Conservation (phyloP, 352 stramenopile genomes). For the Phytopythium litorale region DNA sequence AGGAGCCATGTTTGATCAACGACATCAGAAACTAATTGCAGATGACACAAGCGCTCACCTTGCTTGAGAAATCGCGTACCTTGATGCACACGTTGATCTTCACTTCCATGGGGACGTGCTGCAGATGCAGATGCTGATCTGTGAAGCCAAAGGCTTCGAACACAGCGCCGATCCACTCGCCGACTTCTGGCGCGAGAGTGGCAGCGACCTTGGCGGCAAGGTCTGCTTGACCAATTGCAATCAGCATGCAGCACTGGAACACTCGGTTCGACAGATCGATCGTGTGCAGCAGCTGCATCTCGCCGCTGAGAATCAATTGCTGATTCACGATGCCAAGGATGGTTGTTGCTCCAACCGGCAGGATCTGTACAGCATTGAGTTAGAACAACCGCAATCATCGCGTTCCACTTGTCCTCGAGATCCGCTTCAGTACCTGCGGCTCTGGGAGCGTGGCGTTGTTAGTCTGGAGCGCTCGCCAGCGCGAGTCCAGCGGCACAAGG, state of each 20-base stretch:
- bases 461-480: background rate
- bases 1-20: background rate
- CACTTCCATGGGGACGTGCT: conserved; percentile 29
- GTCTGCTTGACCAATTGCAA: conserved; percentile 46
- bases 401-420: background rate
- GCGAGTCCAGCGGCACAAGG: conserved; percentile 10
- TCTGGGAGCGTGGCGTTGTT: conserved; percentile 37
- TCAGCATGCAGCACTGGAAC: conserved; percentile 61
- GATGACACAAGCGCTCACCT: no score
- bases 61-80: conserved; percentile 6
- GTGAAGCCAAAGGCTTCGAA: conserved; percentile 68
- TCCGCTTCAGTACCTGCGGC: conserved; percentile 22
- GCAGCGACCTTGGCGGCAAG: conserved; percentile 39
- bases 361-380: conserved; percentile 18
- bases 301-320: conserved; percentile 46
- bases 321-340: conserved; percentile 47
- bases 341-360: conserved; percentile 35
- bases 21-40: background rate
- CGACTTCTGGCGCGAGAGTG: conserved; percentile 28
- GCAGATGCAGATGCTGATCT: conserved; percentile 29
- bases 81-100: conserved; percentile 76
- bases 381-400: background rate
- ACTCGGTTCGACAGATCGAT: conserved; percentile 62
- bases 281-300: conserved; percentile 40
- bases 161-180: conserved; percentile 51